Base-by-base conservation (phyloP, 306 rosid genomes). In the Calophaca sinica region DNA sequence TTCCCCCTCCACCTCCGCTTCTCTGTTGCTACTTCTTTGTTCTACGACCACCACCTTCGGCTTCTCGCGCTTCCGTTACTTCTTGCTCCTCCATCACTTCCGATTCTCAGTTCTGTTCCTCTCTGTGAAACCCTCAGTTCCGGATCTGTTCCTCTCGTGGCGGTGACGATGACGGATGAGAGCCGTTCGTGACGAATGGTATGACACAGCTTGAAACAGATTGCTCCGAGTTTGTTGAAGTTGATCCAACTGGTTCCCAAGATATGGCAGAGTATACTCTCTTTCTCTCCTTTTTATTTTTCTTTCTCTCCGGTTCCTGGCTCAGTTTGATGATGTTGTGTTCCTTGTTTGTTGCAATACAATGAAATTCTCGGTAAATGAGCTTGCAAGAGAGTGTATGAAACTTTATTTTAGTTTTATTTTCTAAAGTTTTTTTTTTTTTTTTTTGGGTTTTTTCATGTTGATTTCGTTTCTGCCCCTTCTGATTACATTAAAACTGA, bases 321-420 rank as follows among this genome's bases (percentile, higher is more conserved):
- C 36, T 64, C 46, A 35, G 74, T 48, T 70, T 84, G 0, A 78
- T 80, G 9, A n/a, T 28, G 9, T 78, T 78, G 38, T 77, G 49
- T 54, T 36, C 46, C 3, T 10, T 75, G 11, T 75, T 82, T 63
- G 14, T 70, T 84, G 80, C 91, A 94, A 97, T 94, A 90, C 88
- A 80, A 92, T 72, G 96, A 94, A 85, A 84, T 94, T 73, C 93
- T 94, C 7, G 99, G 99, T 80, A 92, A 92, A 86, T 97, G 99
- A 76, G 90, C 99, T 85, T 94, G 96, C 60, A 94, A 92, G 84
- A 92, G 69, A 80, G 99, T 94, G 99, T 94, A 90, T 62, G 91
- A 59, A 41, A 61, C 29, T 33, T 29, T 42, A 67, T 74, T 15
- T n/a, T 55, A 1, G 36, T 60, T 57, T 29, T 70, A 10, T n/a